Evolutionary conservation across 2,329 filamentous ascomycete genomes (phyloP), one percentile per base, ranked within the genome.

Genomic region (Myrmaecium sp.): DNA sequence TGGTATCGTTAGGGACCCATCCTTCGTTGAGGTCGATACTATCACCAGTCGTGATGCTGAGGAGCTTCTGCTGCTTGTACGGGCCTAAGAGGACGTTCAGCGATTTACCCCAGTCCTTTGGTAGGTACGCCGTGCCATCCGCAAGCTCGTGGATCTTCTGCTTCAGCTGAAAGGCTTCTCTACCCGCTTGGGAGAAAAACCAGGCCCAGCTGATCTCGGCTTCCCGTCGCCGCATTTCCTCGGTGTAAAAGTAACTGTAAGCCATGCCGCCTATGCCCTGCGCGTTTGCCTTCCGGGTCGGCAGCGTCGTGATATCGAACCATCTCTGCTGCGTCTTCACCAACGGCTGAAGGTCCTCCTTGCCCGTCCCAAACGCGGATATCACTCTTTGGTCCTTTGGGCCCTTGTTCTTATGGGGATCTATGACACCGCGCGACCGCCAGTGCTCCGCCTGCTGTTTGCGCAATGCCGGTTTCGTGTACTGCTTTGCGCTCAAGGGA

Each of bases 71-170:
- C 5, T 52, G 36, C 8, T 54, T 49, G 17, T 49, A 42, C 2
- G 59, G 55, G 1, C 69, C 69, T 36, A 67, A 51, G 13, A 72
- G 47, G 9, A 72, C 32, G 41, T 24, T 52, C 49, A 44, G 55
- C 33, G 32, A 5, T 37, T 36, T 5, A 29, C 28, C 13, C 34
- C 40, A 5, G 26, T 33, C 24, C 15, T 51, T 51, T 8, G 50
- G 44, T 23, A 69, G 35, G 33, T 66, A 68, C 2, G 29, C 29
- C n/a, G 35, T 32, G 2, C 48, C 57, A 23, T 58, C 40, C 6
- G 35, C 41, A 5, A 69, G 34, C 2, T 21, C 29, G 14, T 36
- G 41, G 4, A 47, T 36, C 4, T 36, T 39, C 33, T 70, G 66
- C 10, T 43, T 48, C 25, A 41, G 39, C 5, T 40, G 37, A 30